These are phyloP conservation scores for Lactarius hengduanensis DNA, from an alignment of 768 basidiomycete species.

Conservation along the genomic window DNA sequence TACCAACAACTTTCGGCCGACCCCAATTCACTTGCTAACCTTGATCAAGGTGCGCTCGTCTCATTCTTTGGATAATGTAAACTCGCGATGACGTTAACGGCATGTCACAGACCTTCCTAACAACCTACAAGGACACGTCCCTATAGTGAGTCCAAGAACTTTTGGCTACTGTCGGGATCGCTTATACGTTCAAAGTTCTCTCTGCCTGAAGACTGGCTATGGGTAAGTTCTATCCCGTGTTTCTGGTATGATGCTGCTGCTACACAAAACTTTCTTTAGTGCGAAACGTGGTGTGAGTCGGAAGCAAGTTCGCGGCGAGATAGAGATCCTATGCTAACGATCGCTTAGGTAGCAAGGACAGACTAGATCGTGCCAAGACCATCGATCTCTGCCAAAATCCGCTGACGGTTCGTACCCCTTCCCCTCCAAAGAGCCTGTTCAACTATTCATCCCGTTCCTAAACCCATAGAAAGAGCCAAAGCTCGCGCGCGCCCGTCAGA, in stretches of 20 bases:
- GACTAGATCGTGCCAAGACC: conserved; percentile 75
- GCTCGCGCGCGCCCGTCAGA: conserved; percentile 85
- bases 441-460: not conserved
- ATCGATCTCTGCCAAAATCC: conserved; percentile 98
- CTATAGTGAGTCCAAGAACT: conserved; percentile 64
- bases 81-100: not conserved
- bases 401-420: conserved; percentile 62
- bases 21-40: conserved; percentile 88
- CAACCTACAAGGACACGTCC: conserved; percentile 87
- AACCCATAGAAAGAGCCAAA: conserved; percentile 92
- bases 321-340: conserved; percentile 1
- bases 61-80: not conserved
- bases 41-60: conserved; percentile 76
- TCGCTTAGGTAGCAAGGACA: conserved; percentile 70
- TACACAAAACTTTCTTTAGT: conserved; percentile 44
- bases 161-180: conserved; percentile 11
- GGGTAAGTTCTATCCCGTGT: conserved; percentile 54
- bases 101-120: conserved; percentile 80
- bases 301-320: not conserved
- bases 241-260: not conserved
- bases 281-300: conserved; percentile 95
- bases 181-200: conserved; percentile 57
- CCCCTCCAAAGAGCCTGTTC: no score
- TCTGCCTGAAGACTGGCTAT: conserved; percentile 90
- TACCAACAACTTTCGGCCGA: conserved; percentile 95